Base-by-base conservation (phyloP, 2,329 filamentous ascomycete genomes). In the Penicillium expansum region DNA sequence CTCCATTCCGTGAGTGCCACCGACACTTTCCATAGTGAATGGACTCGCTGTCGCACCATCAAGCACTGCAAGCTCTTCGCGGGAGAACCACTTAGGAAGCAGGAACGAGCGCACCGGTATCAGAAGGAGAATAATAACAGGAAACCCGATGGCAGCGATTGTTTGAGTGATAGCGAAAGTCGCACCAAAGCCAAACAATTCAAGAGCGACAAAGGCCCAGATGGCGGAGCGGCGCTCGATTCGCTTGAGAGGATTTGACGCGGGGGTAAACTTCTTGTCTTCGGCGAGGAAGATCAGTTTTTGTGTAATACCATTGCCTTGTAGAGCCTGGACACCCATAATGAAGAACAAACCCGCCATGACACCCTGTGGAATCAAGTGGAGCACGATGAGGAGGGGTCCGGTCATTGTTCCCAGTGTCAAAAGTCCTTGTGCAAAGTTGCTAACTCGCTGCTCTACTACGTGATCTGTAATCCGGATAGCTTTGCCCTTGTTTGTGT, bases 101-200 rank as follows among this genome's bases (percentile, higher is more conserved):
- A 91, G 59, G 57, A 84, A 76, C 1, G 86, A 83, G 9, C 89
- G 81, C 2, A 86, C 74, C 0, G 89, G 89, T 24, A 91, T 86
- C 5, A 91, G 77, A 16, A 84, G 73, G 47, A 91, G 74, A 67
- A 92, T 91, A 61, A 91, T 83, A 35, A 91, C 81, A 9, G 90
- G 90, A 63, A 92, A 93, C 0, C 90, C 90, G 11, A 93, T 89
- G 2, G 90, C 90, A 3, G 89, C 90, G 48, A 92, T 87, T 0
- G 90, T 92, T 75, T 93, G 87, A 0, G 90, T 92, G 66, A 92
- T 90, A 57, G 90, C 89, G 71, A 93, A 92, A 0, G 90, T 93
- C 22, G 86, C 89, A 3, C 81, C 89, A 65, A 92, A 92, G 0
- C 85, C 88, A 42, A 87, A 24, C 4, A 92, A 74, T 73, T 92